phyloP scores from a whole-genome alignment of 768 basidiomycete species.

The Tricholoma saponaceum region DNA sequence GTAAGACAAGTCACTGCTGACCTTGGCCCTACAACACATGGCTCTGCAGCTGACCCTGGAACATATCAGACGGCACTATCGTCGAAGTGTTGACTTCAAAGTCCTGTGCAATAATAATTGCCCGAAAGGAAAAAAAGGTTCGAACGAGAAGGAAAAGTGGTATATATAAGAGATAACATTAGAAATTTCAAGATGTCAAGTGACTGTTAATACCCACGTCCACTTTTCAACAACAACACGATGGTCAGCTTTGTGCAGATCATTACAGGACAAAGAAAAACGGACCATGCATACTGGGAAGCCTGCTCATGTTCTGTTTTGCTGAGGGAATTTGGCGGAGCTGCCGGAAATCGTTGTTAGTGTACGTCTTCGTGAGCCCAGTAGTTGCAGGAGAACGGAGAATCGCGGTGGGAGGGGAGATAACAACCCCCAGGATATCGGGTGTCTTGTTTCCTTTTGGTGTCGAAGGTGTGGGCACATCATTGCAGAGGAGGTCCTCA shows the following conservation, averaged over 20 bases:
- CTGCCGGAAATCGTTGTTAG: constrained; percentile 78
- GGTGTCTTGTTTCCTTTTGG: constrained; percentile 38
- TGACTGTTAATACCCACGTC: constrained; percentile 39
- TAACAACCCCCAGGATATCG: constrained; percentile 50
- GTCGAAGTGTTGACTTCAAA: constrained; percentile 4
- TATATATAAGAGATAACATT: not conserved
- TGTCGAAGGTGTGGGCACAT: constrained; percentile 36
- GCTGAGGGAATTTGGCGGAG: constrained; percentile 63
- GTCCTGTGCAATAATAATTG: not conserved
- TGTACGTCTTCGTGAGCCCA: constrained; percentile 79
- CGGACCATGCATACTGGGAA: constrained; percentile 80
- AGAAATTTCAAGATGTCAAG: constrained; percentile 14
- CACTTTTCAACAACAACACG: constrained; percentile 18
- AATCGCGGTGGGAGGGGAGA: constrained; percentile 61
- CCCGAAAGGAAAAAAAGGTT: not conserved
- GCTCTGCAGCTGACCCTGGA: not conserved
- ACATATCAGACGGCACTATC: not conserved
- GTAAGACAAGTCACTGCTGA: not conserved
- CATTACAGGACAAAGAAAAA: not conserved
- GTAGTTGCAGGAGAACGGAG: constrained; percentile 63
- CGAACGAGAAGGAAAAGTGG: not conserved
- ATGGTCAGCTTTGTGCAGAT: not conserved
- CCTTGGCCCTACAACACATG: not conserved
- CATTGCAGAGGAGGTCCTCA: constrained; percentile 40
- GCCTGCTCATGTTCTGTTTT: constrained; percentile 79